Evolutionary conservation across 225 moss, liverwort and hornwort genomes (phyloP), one percentile per base, ranked within the genome.

Genomic region (Straminergon stramineum): DNA sequence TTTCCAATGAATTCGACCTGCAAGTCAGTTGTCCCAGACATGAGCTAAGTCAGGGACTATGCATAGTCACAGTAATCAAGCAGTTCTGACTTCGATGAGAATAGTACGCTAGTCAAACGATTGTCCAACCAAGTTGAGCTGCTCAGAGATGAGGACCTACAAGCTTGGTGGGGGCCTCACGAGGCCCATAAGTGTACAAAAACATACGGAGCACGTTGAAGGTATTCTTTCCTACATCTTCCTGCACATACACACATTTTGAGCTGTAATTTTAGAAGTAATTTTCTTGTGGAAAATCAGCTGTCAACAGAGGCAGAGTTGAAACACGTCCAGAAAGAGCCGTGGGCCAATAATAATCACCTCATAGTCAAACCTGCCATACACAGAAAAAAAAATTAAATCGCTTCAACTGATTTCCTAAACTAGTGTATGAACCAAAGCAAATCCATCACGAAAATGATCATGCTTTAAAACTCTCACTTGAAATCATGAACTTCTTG

Each of bases 201-300:
- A 97, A 93, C 96, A 99, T 92, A 79, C 99, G 96, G 74, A 97
- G 93, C 79, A 97, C 89, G 87, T 99, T 99, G 93, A 96, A 99
- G 93, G 97, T 95, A 92, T 97, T 99, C 68, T 94, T 96, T 55
- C 92, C 90, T 79, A 97, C 95, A 92, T 99, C 99, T 88, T 97
- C 97, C 97, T 99, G 94, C 92, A 91, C 83, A 66, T 39, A 17
- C 26, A 35, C 79, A 80, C 67, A 16, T 45, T 82, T 89, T 41
- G 32, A 37, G 61, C 51, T 35, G 26, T 65, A 57, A 77, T 43
- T 87, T 53, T 52, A 73, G 34, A 83, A 60, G 60, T 79, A 37
- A 60, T 58, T 74, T 88, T 82, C 79, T 74, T 73, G 48, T 32
- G 61, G 30, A 48, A 68, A 88, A 71, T 52, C 51, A 88, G 62